Evolutionary conservation across 2,329 filamentous ascomycete species (phyloP).

Genomic region (Hypocreales sp.): DNA sequence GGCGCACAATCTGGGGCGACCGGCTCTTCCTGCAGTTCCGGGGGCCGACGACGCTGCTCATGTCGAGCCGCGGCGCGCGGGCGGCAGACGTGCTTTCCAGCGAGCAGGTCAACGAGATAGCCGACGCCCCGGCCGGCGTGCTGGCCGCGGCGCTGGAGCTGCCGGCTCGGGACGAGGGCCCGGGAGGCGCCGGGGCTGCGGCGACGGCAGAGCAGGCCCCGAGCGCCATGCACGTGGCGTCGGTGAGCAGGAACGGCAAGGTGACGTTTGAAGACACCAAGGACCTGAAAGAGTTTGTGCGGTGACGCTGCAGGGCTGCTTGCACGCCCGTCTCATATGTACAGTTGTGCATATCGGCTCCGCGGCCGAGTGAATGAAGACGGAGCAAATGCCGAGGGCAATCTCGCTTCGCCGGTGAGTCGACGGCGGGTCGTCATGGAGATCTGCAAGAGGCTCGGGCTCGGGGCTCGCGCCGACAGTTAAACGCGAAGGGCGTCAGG

Average conservation of each 20-base stretch:
- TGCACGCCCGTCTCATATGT: too few relatives aligned
- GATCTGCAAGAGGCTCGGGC: too few relatives aligned
- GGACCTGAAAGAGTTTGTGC: constrained; percentile 39
- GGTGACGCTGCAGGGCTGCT: constrained; percentile 14
- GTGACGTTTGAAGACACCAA: constrained; percentile 49
- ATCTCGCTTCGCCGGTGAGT: too few relatives aligned
- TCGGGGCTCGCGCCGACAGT: too few relatives aligned
- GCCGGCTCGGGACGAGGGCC: constrained; percentile 20
- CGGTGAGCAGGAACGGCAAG: constrained; percentile 44
- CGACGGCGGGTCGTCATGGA: too few relatives aligned
- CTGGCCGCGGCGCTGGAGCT: constrained; percentile 43
- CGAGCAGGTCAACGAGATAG: constrained; percentile 79
- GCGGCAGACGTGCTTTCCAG: constrained; percentile 64
- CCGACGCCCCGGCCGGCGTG: constrained; percentile 60
- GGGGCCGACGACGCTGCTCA: constrained; percentile 69
- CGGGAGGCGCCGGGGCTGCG: constrained; percentile 5
- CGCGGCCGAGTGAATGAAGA: too few relatives aligned
- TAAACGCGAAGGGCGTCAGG: too few relatives aligned
- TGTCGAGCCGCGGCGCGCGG: constrained; percentile 74
- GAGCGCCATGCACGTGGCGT: constrained; percentile 38
- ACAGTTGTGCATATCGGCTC: too few relatives aligned
- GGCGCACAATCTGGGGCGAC: constrained; percentile 86
- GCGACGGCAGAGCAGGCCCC: constrained; percentile 18
- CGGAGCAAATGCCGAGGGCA: too few relatives aligned
- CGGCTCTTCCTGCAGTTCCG: constrained; percentile 81